Evolutionary conservation across 73 alveolate genomes (phyloP).

Genomic region (Paramecium primaurelia): DNA sequence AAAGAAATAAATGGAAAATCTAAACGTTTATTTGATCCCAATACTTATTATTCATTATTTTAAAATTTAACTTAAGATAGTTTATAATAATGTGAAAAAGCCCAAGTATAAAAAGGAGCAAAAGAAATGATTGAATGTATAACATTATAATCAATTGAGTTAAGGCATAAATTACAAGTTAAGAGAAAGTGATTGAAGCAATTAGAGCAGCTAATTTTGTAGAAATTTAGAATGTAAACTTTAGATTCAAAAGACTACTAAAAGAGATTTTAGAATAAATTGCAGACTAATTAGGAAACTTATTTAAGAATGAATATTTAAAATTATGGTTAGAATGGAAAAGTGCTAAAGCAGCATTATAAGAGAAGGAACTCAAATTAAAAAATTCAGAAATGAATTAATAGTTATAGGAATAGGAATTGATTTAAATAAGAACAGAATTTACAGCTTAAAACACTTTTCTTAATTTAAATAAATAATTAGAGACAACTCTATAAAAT

Average conservation of each 20-base stretch:
- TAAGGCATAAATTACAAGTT: not conserved
- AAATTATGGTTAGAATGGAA: slow-evolving; percentile 18
- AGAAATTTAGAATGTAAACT: not conserved
- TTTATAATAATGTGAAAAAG: not conserved
- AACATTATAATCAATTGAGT: not conserved
- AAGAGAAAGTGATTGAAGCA: slow-evolving; percentile 22
- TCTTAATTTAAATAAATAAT: not conserved
- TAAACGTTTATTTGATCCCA: not conserved
- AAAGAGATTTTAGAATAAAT: not conserved
- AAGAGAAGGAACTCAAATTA: not conserved
- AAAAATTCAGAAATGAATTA: not conserved
- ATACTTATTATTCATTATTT: not conserved
- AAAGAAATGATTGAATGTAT: not conserved
- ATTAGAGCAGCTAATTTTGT: slow-evolving; percentile 25
- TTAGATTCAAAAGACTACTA: not conserved
- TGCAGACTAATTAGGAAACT: not conserved
- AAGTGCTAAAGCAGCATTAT: not conserved
- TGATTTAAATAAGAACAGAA: not conserved
- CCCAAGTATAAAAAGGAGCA: not conserved
- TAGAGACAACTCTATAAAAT: not conserved
- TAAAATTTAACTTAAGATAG: not conserved
- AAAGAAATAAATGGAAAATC: not conserved
- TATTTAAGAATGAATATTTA: not conserved
- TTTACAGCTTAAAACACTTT: not conserved
- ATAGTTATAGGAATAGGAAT: not conserved